A percentile compares a stretch with the other conserved stretches of the same genome.
phyloP scores from a whole-genome alignment of 2,329 filamentous ascomycete species.

The Macrophomina phaseolina region DNA sequence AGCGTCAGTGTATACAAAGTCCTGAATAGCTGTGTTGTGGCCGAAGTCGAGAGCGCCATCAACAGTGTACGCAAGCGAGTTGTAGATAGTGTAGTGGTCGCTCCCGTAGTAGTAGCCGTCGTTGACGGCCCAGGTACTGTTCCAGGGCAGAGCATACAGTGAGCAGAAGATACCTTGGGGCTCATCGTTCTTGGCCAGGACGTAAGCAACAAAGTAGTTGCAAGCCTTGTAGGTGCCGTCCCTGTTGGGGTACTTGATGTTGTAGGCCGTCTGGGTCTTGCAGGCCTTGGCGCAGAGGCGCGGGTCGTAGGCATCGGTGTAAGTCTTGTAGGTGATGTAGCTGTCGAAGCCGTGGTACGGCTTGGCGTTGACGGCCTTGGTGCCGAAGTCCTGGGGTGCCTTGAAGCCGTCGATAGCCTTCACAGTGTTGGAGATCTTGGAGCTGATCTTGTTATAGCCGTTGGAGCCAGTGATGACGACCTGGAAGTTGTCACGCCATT shows the following conservation, averaged over 20 bases:
- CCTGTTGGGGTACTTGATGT: not conserved
- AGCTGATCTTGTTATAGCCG: conserved; percentile 30
- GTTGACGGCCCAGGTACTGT: conserved; percentile 17
- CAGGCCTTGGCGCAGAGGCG: conserved; percentile 24
- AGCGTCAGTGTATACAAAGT: not conserved
- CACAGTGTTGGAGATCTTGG: conserved; percentile 8
- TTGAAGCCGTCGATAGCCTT: conserved; percentile 18
- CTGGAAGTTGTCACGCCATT: conserved; percentile 34
- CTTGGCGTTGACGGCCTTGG: conserved; percentile 8
- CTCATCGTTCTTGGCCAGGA: conserved; percentile 21
- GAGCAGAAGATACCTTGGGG: conserved; percentile 19
- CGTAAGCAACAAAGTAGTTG: conserved; percentile 26
- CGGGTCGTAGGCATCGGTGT: conserved; percentile 25
- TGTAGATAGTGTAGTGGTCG: conserved; percentile 25
- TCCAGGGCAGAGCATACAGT: conserved; percentile 23
- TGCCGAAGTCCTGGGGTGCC: conserved; percentile 10
- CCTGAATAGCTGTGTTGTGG: not conserved
- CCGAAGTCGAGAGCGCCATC: conserved; percentile 12
- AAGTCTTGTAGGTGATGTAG: conserved; percentile 17
- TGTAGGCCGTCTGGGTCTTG: conserved; percentile 4
- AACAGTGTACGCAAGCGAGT: conserved; percentile 21
- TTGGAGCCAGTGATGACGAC: conserved; percentile 32
- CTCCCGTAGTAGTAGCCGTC: conserved; percentile 10
- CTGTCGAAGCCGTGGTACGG: conserved; percentile 6
- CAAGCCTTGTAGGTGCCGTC: conserved; percentile 17